Evolutionary conservation across 257 asterid species (phyloP).

Genomic region (Linaria vulgaris): DNA sequence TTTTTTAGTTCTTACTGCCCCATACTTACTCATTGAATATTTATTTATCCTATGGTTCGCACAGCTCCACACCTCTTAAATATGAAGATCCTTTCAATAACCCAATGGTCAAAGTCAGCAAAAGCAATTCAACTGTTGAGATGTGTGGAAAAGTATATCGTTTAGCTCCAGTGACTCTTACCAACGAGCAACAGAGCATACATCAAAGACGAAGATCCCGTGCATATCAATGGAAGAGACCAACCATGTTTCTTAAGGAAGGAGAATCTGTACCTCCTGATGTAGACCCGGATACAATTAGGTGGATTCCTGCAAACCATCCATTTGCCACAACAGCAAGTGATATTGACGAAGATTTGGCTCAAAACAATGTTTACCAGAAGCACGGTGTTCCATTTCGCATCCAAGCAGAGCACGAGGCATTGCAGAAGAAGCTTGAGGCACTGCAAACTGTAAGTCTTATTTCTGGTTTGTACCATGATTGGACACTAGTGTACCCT

Average conservation of each 20-base stretch:
- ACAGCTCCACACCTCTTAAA: slow-evolving; percentile 84
- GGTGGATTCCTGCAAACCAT: slow-evolving; percentile 99
- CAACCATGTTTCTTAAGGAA: slow-evolving; percentile 88
- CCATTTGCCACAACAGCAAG: slow-evolving; percentile 97
- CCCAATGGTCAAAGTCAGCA: slow-evolving; percentile 89
- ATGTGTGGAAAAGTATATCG: slow-evolving; percentile 97
- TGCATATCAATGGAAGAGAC: slow-evolving; percentile 99
- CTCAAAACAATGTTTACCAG: slow-evolving; percentile 85
- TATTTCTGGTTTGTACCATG: background rate
- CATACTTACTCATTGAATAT: slow-evolving; percentile 8
- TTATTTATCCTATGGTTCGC: slow-evolving; percentile 28
- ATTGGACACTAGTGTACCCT: background rate
- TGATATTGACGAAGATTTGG: slow-evolving; percentile 91
- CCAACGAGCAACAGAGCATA: slow-evolving; percentile 69
- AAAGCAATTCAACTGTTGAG: slow-evolving; percentile 83
- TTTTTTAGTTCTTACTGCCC: background rate
- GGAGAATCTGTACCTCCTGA: slow-evolving; percentile 93
- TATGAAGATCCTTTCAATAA: slow-evolving; percentile 96
- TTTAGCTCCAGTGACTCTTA: slow-evolving; percentile 89
- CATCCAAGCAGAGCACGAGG: slow-evolving; percentile 96
- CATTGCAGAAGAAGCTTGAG: slow-evolving; percentile 92
- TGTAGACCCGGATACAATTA: slow-evolving; percentile 94
- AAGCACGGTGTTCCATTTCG: slow-evolving; percentile 98
- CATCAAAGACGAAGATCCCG: slow-evolving; percentile 96
- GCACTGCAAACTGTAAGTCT: slow-evolving; percentile 81